Conservation (phyloP, 1,284 basidiomycete genomes). For the Taiwanofungus camphoratus region DNA sequence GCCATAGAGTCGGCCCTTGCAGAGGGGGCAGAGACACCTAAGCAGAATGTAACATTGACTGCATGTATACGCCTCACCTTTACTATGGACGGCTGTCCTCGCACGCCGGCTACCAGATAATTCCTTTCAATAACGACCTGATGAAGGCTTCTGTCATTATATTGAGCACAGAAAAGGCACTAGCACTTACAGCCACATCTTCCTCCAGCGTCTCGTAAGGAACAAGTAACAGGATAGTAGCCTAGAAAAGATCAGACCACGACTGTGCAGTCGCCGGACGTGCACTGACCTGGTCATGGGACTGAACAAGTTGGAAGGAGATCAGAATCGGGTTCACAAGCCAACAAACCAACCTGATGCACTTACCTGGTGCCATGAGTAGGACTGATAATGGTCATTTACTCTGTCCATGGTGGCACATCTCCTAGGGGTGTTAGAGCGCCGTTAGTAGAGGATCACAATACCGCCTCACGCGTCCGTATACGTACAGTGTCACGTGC, state of each 20-base stretch:
- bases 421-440: too few species aligned
- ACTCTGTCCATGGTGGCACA: constrained; percentile 27
- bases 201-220: constrained; percentile 65
- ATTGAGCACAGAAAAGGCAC: constrained; percentile 1
- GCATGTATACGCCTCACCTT: constrained; percentile 41
- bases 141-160: constrained; percentile 3
- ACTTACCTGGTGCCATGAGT: constrained; percentile 43
- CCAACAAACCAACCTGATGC: background rate
- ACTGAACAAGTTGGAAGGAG: constrained; percentile 23
- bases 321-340: constrained; percentile 4
- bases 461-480: constrained; percentile 9
- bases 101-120: constrained; percentile 64
- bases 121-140: constrained; percentile 69
- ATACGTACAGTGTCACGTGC: constrained; percentile 12
- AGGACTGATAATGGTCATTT: constrained; percentile 31
- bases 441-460: background rate
- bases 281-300: constrained; percentile 36
- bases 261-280: background rate
- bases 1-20: constrained; percentile 65
- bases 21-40: background rate
- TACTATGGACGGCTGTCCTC: constrained; percentile 59
- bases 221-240: constrained; percentile 70
- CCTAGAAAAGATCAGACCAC: constrained; percentile 35
- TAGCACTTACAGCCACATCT: constrained; percentile 55
- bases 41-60: constrained; percentile 4